These are phyloP conservation scores for Wolfiporia cocos DNA, from an alignment of 1,284 basidiomycete genomes.

Conservation along the genomic window DNA sequence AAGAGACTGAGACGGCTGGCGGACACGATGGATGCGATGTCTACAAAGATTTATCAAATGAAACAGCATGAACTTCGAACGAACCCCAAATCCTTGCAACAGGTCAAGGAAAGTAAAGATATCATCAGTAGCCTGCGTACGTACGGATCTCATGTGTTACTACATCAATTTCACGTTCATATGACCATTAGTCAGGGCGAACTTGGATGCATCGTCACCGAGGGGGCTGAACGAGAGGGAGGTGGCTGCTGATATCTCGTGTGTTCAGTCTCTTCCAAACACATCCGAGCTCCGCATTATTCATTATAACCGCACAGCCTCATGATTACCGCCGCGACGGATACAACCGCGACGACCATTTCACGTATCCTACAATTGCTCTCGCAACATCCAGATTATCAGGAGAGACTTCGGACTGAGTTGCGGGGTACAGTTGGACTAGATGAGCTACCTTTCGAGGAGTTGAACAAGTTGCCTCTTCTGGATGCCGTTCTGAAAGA, in stretches of 20 bases:
- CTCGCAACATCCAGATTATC: slow-evolving; percentile 5
- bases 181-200: slow-evolving; percentile 10
- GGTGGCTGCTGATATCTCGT: slow-evolving; percentile 14
- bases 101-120: slow-evolving; percentile 23
- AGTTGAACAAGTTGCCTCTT: slow-evolving; percentile 20
- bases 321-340: slow-evolving; percentile 8
- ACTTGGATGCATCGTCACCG: slow-evolving; percentile 6
- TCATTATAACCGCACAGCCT: background rate
- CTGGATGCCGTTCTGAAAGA: slow-evolving; percentile 26
- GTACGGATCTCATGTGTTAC: slow-evolving; percentile 10
- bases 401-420: slow-evolving; percentile 8
- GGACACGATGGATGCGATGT: slow-evolving; percentile 8
- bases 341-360: slow-evolving; percentile 6
- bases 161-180: background rate
- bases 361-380: slow-evolving; percentile 3
- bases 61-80: slow-evolving; percentile 17
- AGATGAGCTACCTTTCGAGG: slow-evolving; percentile 20
- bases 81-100: slow-evolving; percentile 18
- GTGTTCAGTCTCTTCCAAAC: background rate
- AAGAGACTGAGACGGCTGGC: too few relatives aligned
- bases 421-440: background rate
- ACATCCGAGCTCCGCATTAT: background rate
- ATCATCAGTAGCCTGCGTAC: slow-evolving; percentile 24
- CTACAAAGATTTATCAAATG: slow-evolving; percentile 10
- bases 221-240: slow-evolving; percentile 12